These are phyloP conservation scores for Dalbergia cochinchinensis DNA, from an alignment of 306 rosid species.

Conservation along the genomic window DNA sequence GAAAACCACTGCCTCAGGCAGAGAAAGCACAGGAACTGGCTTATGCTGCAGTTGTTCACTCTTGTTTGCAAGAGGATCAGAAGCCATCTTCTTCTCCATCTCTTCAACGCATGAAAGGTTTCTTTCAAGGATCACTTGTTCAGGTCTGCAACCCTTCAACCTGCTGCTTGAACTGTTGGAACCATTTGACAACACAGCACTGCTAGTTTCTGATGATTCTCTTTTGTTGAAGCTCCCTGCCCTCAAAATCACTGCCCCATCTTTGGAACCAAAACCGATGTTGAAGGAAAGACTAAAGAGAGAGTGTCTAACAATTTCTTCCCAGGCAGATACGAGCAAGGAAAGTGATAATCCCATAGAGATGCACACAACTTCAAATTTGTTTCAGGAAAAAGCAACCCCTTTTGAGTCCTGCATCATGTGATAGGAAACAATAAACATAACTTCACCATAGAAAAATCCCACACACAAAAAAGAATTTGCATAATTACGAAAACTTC, in stretches of 20 bases:
- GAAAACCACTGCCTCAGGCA: constrained; percentile 64
- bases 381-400: not conserved
- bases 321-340: constrained; percentile 61
- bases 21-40: constrained; percentile 67
- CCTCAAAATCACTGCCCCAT: constrained; percentile 55
- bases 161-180: constrained; percentile 50
- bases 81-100: constrained; percentile 27
- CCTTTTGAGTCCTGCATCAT: constrained; percentile 34
- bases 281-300: constrained; percentile 46
- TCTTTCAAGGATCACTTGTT: constrained; percentile 60
- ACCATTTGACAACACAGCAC: constrained; percentile 32
- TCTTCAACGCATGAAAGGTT: constrained; percentile 53
- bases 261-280: constrained; percentile 53
- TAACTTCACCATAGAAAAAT: not conserved
- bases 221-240: constrained; percentile 67
- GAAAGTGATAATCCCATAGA: constrained; percentile 79
- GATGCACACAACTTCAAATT: constrained; percentile 20
- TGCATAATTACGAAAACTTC: not conserved
- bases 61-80: constrained; percentile 20
- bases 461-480: not conserved
- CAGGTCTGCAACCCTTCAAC: constrained; percentile 67
- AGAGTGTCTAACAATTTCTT: constrained; percentile 56
- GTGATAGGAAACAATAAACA: not conserved
- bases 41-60: constrained; percentile 51
- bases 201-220: constrained; percentile 52